Evolutionary conservation across 2,329 filamentous ascomycete species (phyloP).

Genomic region (Pseudopithomyces chartarum): DNA sequence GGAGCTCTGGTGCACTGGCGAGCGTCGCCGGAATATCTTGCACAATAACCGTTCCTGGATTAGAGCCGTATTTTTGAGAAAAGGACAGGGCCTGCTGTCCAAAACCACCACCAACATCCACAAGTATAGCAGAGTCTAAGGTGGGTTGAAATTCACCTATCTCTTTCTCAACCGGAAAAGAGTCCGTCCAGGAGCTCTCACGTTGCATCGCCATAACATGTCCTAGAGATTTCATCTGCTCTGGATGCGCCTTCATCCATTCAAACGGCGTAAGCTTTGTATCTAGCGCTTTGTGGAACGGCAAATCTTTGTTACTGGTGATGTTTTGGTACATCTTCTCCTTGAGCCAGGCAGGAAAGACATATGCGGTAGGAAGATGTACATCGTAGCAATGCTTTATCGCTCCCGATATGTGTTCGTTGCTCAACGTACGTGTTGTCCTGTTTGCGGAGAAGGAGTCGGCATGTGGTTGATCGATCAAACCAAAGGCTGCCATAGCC

Average conservation of each 20-base stretch:
- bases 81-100: constrained; percentile 32
- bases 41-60: constrained; percentile 26
- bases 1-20: constrained; percentile 13
- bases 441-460: constrained; percentile 37
- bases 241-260: constrained; percentile 30
- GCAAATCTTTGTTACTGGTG: constrained; percentile 26
- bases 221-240: constrained; percentile 32
- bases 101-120: constrained; percentile 41
- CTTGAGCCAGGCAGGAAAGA: constrained; percentile 36
- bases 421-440: constrained; percentile 32
- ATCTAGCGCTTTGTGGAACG: constrained; percentile 31
- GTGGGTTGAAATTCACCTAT: constrained; percentile 20
- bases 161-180: constrained; percentile 23
- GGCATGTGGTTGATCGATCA: constrained; percentile 33
- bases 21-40: constrained; percentile 34
- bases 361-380: constrained; percentile 26
- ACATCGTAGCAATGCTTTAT: constrained; percentile 30
- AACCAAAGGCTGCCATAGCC: constrained; percentile 36
- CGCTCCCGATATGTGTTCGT: constrained; percentile 30
- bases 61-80: constrained; percentile 19
- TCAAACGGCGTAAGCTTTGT: constrained; percentile 35
- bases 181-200: constrained; percentile 23
- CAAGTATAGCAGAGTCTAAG: constrained; percentile 25
- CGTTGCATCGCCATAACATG: constrained; percentile 35
- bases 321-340: constrained; percentile 33